These are phyloP conservation scores for Schrenkiella parvula DNA, from an alignment of 345 rosid species.

Conservation along the genomic window DNA sequence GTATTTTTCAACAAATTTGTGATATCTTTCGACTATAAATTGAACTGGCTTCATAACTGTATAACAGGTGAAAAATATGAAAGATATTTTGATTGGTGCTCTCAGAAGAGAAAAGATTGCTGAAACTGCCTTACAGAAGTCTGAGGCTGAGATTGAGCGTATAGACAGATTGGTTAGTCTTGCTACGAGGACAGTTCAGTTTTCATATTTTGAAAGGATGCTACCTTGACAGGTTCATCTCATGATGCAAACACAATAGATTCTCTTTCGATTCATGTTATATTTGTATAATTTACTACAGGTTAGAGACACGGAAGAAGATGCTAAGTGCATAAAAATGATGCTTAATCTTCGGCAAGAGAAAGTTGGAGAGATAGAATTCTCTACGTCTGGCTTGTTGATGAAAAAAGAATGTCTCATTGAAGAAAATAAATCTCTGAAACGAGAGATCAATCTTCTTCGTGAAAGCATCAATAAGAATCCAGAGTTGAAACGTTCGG, in stretches of 20 bases:
- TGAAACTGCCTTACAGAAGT: constrained; percentile 44
- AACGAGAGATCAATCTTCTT: constrained; percentile 66
- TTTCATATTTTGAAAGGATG: constrained; percentile 2
- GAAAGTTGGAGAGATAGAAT: constrained; percentile 57
- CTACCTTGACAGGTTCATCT: constrained; percentile 1
- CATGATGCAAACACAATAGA: not conserved
- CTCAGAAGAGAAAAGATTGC: constrained; percentile 70
- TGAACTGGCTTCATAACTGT: constrained; percentile 17
- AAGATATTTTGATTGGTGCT: constrained; percentile 46
- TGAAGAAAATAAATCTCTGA: constrained; percentile 59
- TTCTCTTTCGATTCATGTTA: constrained; percentile 18
- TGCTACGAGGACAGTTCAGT: constrained; percentile 9
- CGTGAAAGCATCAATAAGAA: constrained; percentile 49
- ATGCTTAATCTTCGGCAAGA: constrained; percentile 60
- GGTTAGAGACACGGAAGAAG: constrained; percentile 61
- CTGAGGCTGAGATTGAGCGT: constrained; percentile 62
- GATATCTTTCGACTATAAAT: constrained; percentile 3
- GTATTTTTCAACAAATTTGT: constrained; percentile 27
- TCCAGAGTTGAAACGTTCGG: constrained; percentile 56
- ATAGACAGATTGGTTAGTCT: constrained; percentile 54
- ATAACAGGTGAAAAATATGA: constrained; percentile 41
- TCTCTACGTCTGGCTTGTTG: constrained; percentile 42
- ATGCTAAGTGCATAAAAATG: constrained; percentile 48
- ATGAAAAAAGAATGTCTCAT: constrained; percentile 49
- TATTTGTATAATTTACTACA: constrained; percentile 37